Percentiles rank a stretch among this genome's conserved stretches.
phyloP scores from a whole-genome alignment of 257 asterid species.

The Knoxia roxburghii region DNA sequence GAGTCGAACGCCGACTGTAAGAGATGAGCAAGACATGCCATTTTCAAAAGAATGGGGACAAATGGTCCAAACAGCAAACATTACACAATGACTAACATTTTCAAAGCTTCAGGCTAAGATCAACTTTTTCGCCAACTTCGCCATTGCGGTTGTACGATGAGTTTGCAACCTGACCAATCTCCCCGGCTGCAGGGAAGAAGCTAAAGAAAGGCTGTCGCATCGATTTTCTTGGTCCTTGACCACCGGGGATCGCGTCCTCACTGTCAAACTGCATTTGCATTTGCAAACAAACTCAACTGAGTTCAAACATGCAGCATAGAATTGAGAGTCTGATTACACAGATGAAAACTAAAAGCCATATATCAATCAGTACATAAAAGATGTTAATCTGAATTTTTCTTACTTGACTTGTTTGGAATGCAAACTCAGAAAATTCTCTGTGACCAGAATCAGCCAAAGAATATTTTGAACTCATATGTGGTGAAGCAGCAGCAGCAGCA shows the following conservation, averaged over 20 bases:
- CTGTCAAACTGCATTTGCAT: constrained; percentile 44
- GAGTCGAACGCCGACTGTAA: constrained; percentile 9
- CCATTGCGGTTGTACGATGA: constrained; percentile 22
- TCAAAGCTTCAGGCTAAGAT: constrained; percentile 68
- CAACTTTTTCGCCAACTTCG: constrained; percentile 47
- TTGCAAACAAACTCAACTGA: not conserved
- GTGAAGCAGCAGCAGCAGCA: constrained; percentile 80
- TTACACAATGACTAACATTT: not conserved
- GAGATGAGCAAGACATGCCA: constrained; percentile 6
- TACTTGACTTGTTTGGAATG: constrained; percentile 39
- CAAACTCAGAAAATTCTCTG: constrained; percentile 24
- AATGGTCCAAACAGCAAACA: not conserved
- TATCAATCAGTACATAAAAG: too few species aligned
- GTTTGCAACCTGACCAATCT: constrained; percentile 20
- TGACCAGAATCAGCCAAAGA: constrained; percentile 15
- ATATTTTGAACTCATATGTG: constrained; percentile 19
- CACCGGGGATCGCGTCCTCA: constrained; percentile 22
- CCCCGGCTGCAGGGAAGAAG: constrained; percentile 53
- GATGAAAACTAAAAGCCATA: not conserved
- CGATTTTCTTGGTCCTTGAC: constrained; percentile 30
- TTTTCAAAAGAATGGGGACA: not conserved
- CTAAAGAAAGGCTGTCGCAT: constrained; percentile 27
- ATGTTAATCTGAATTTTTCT: too few species aligned
- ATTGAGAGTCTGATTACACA: too few species aligned
- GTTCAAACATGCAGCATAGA: not conserved